Base-by-base conservation (phyloP, 2,329 filamentous ascomycete species). In the Aureobasidium namibiae region DNA sequence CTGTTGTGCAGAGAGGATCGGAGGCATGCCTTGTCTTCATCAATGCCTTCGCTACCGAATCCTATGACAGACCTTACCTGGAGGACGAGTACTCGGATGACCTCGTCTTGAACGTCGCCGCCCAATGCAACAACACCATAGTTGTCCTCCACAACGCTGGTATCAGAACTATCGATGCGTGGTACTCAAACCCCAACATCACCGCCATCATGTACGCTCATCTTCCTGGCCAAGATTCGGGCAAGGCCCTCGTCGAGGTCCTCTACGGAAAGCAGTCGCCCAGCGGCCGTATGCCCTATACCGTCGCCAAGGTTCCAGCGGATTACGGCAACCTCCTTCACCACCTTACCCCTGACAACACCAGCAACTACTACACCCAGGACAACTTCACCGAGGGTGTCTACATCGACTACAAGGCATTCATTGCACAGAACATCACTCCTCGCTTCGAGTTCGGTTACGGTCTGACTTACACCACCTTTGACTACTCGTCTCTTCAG, bases 91-190 rank as follows among this genome's bases (percentile, higher is more conserved):
- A 69, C 8, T 84, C 81, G 1, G 84, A 88, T 62, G 71, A 69
- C 0, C 72, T 87, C 0, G 77, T 87, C 44, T 72, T 71, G 1
- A 77, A 80, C 46, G 82, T 88, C 0, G 84, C 85, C 0, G 71
- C 74, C 8, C 74, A 76, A 23, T 88, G 84, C 69, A 76, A 74
- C 62, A 86, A 83, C 61, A 87, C 85, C 1, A 76, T 88, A 18
- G 85, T 87, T 0, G 74, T 86, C 0, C 75, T 87, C 5, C 84
- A 88, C 69, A 87, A 85, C 42, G 82, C 83, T 1, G 85, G 85
- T 0, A 74, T 80, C 10, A 76, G 84, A 1, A 69, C 85, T 0
- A 79, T 87, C 0, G 84, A 87, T 61, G 72, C 74, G 1, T 88
- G 82, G 74, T 75, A 83, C 61, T 80, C 87, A 50, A 78, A 88